A percentile compares a stretch with the other conserved stretches of the same genome.
These are phyloP conservation scores for Arthrobotrys iridis DNA, from an alignment of 2,329 filamentous ascomycete species.

Conservation along the genomic window DNA sequence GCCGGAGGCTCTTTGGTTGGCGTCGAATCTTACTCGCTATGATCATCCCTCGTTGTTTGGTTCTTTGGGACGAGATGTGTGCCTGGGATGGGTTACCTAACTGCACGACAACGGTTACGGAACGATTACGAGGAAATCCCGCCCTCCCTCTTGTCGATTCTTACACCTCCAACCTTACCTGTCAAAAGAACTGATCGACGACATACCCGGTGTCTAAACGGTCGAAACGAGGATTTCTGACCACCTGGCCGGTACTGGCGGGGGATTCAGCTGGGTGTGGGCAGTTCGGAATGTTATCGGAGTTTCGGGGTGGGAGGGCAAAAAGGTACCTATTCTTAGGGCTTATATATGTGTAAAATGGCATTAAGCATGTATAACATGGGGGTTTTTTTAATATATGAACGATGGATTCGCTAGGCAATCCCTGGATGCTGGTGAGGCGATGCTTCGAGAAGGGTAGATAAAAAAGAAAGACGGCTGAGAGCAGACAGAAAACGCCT, in stretches of 20 bases:
- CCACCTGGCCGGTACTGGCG: conserved; percentile 40
- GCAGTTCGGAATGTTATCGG: conserved; percentile 52
- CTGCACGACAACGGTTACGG: conserved; percentile 27
- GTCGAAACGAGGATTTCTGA: conserved; percentile 33
- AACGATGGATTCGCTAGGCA: conserved; percentile 45
- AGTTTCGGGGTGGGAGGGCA: conserved; percentile 52
- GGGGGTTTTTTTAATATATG: conserved; percentile 46
- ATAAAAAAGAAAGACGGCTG: conserved; percentile 8
- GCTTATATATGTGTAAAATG: conserved; percentile 9
- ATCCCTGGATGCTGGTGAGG: conserved; percentile 17
- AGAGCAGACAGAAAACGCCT: conserved; percentile 9
- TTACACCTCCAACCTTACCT: background rate
- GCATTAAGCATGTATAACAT: conserved; percentile 11
- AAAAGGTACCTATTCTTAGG: conserved; percentile 37
- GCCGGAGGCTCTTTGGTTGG: conserved; percentile 18
- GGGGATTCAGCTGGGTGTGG: background rate
- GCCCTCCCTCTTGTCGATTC: background rate
- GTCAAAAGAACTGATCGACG: conserved; percentile 37
- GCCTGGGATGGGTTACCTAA: conserved; percentile 18
- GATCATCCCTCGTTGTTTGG: background rate
- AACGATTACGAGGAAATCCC: conserved; percentile 29
- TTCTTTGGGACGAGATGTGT: conserved; percentile 16
- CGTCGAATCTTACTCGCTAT: background rate
- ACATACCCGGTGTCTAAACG: conserved; percentile 31
- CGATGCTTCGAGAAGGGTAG: conserved; percentile 34